Base-by-base conservation (phyloP, 192 early-diverging fungal species). In the Backusella circina region DNA sequence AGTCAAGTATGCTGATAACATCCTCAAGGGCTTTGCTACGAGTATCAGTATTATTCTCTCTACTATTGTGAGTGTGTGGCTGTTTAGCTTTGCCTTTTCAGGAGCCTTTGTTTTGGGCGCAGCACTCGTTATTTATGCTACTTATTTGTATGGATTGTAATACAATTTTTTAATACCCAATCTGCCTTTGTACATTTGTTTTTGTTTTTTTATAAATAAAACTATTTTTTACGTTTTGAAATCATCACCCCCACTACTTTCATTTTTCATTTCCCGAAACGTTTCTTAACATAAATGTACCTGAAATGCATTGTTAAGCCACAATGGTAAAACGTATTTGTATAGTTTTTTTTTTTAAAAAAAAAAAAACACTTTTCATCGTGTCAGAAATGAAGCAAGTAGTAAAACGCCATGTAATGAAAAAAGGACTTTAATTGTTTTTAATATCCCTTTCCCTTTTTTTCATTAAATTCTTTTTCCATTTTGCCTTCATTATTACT, bases 1-100 rank as follows among this genome's bases (percentile, higher is more conserved):
- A 2, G 97, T 99, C 47, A 97, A 98, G 85, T 98, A 96, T 80
- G 97, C 98, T 0, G 97, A 99, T 78, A 99, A 98, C 76, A 98
- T 99, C 72, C 85, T 99, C 39, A 99, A 99, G 79, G 96, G 98
- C n/a, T 99, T 99, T 86, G 96, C 98, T 9, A 98, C 97, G 6
- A 95, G 93, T 69, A 91, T 99, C 67, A 95, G 96, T 39, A 98
- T 99, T 70, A 91, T 99, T 41, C 86, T 99, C 44, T 97, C 95
- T 8, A 93, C 88, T 44, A 73, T 96, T 70, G 90, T 91, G 1
- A 96, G 94, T 61, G 88, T 96, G 16, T 93, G 88, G 71, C 75
- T 96, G 15, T 99, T 99, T 84, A 90, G 90, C 70, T 95, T 95
- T 75, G 77, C 84, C 8, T 86, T 98, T 64, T 88, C 95, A 4